Evolutionary conservation across 2,329 filamentous ascomycete species (phyloP).

Genomic region (Colletotrichum somersetense): DNA sequence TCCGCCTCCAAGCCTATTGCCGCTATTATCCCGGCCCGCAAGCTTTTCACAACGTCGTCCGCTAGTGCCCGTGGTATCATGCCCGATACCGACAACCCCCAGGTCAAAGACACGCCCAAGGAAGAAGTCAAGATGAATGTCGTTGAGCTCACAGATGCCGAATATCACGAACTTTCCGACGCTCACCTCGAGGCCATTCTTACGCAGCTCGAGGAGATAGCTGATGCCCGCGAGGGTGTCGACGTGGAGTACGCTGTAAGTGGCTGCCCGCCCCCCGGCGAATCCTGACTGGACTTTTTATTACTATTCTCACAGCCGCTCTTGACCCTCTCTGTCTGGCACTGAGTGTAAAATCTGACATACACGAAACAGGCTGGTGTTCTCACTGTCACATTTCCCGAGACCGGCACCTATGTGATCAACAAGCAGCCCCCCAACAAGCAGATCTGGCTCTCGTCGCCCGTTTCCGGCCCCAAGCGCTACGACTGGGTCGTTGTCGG

Average conservation of each 20-base stretch:
- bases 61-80: constrained; percentile 64
- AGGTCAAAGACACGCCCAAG: constrained; percentile 56
- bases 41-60: constrained; percentile 49
- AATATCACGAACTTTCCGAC: constrained; percentile 86
- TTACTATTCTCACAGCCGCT: not conserved
- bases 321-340: not conserved
- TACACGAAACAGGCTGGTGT: constrained; percentile 77
- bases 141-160: constrained; percentile 73
- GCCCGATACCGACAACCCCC: constrained; percentile 69
- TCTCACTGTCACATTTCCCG: constrained; percentile 78
- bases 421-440: constrained; percentile 99
- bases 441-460: constrained; percentile 96
- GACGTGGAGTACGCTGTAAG: constrained; percentile 92
- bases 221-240: constrained; percentile 79
- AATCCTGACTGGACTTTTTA: not conserved
- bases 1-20: constrained; percentile 34
- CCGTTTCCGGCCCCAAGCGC: constrained; percentile 90
- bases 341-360: not conserved
- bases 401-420: constrained; percentile 86
- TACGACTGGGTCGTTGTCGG: constrained; percentile 87
- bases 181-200: constrained; percentile 74
- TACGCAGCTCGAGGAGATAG: constrained; percentile 75
- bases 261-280: constrained; percentile 40
- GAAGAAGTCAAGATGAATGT: constrained; percentile 59
- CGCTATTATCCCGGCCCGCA: constrained; percentile 44